Evolutionary conservation across 768 basidiomycete genomes (phyloP).

Genomic region (Xerocomellus amylosporus): DNA sequence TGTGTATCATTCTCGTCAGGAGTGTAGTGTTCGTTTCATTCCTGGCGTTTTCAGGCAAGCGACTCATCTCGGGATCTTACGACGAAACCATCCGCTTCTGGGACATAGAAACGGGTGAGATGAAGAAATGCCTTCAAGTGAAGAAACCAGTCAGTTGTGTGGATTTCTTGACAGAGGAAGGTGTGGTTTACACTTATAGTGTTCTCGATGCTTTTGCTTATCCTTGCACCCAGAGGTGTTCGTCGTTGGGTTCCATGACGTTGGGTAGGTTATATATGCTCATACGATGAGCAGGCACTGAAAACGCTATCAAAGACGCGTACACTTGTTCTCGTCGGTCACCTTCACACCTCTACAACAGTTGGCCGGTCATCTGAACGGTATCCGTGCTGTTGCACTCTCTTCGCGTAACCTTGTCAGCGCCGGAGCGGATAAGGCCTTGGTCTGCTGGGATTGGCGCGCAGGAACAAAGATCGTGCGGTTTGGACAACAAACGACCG

Average conservation of each 20-base stretch:
- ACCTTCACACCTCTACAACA: conserved; percentile 84
- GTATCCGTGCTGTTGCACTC: conserved; percentile 85
- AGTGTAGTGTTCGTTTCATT: background rate
- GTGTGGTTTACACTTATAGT: conserved; percentile 34
- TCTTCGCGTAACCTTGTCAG: conserved; percentile 84
- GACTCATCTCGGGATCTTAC: conserved; percentile 85
- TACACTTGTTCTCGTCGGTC: conserved; percentile 83
- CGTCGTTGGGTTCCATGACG: conserved; percentile 90
- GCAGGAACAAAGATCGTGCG: conserved; percentile 84
- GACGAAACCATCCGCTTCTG: conserved; percentile 93
- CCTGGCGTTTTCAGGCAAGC: conserved; percentile 46
- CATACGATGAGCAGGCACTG: background rate
- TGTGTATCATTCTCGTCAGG: conserved; percentile 12
- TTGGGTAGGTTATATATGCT: conserved; percentile 57
- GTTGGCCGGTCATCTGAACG: conserved; percentile 82
- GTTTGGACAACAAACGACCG: conserved; percentile 90
- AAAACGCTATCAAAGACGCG: conserved; percentile 50
- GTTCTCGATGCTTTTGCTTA: conserved; percentile 4
- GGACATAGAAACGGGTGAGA: conserved; percentile 68
- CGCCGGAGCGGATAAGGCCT: conserved; percentile 67
- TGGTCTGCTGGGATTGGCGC: conserved; percentile 91
- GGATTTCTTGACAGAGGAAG: conserved; percentile 80
- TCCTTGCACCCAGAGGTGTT: conserved; percentile 61
- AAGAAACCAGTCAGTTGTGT: conserved; percentile 92
- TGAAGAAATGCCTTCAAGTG: conserved; percentile 74